Percentiles rank a stretch among this genome's conserved stretches.
Conservation (phyloP, 305 asterid species). For the Solanum hybrid region DNA sequence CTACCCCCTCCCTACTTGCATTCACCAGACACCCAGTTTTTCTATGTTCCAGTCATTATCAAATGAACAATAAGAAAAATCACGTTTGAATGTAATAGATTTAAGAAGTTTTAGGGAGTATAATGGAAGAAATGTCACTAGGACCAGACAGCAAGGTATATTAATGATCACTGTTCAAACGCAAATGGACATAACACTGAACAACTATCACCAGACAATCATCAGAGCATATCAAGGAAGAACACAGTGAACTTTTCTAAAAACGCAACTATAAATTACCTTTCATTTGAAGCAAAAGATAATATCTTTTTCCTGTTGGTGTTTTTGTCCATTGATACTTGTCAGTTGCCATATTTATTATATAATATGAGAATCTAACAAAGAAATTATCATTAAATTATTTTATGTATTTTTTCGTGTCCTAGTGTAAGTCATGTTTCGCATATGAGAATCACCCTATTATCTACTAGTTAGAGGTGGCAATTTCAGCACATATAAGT, state of each 20-base stretch:
- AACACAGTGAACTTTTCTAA: neutral
- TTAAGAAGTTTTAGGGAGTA: neutral
- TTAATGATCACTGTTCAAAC: neutral
- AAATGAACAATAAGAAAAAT: neutral
- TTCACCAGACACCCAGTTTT: neutral
- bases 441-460: neutral
- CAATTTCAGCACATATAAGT: no score
- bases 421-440: no score
- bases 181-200: neutral
- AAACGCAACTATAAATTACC: neutral
- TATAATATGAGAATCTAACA: neutral
- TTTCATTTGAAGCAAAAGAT: neutral
- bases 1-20: neutral
- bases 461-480: neutral
- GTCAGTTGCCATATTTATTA: neutral
- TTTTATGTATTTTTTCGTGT: no score
- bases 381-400: neutral
- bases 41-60: neutral
- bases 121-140: neutral
- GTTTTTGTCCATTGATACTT: neutral
- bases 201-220: neutral
- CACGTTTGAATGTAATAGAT: neutral
- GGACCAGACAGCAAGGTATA: neutral
- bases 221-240: neutral
- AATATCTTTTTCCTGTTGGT: neutral